Conservation (phyloP, 2,329 filamentous ascomycete species). For the Alternaria longipes region DNA sequence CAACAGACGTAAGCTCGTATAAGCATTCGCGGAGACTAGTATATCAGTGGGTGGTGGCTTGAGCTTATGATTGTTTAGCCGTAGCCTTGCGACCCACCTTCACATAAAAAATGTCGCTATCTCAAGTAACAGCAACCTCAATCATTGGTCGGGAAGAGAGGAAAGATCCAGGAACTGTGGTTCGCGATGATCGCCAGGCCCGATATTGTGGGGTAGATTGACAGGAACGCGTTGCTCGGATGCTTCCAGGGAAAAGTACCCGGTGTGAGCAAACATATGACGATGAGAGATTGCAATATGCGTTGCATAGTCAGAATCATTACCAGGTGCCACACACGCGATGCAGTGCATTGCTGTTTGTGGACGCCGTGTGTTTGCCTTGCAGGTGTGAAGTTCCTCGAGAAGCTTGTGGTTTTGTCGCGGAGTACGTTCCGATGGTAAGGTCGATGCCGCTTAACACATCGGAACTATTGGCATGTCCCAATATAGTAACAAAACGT, state of each 20-base stretch:
- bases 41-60: neutral
- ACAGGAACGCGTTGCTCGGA: conserved; percentile 8
- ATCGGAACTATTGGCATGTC: conserved; percentile 13
- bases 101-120: conserved; percentile 5
- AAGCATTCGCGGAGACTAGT: conserved; percentile 13
- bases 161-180: neutral
- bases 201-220: conserved; percentile 13
- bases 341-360: neutral
- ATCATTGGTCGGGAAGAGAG: conserved; percentile 16
- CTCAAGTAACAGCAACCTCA: conserved; percentile 29
- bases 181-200: conserved; percentile 4
- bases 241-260: neutral
- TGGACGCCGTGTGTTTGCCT: neutral
- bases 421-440: conserved; percentile 11
- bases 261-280: no score
- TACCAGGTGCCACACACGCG: neutral
- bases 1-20: conserved; percentile 16
- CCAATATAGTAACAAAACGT: conserved; percentile 15
- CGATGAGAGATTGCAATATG: neutral
- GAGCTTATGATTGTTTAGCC: neutral
- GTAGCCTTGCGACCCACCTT: conserved; percentile 7
- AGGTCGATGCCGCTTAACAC: conserved; percentile 3
- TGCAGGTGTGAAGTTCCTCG: neutral
- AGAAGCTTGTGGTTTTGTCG: neutral
- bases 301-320: neutral